Conservation (phyloP, 805 yeast genomes). For the Brettanomyces anomalus region DNA sequence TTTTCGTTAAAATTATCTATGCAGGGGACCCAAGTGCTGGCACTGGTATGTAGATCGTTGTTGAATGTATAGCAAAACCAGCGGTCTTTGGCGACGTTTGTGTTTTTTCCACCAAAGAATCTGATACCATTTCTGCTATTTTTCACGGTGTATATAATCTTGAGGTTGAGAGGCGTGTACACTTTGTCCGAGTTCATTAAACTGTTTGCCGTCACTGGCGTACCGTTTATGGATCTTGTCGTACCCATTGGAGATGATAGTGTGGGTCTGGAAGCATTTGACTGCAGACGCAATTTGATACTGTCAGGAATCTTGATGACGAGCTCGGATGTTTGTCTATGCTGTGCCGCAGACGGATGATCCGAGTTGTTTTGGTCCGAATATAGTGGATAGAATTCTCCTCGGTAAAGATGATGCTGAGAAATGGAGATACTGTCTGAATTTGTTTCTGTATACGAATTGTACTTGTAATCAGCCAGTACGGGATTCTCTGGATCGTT, state of each 20-base stretch:
- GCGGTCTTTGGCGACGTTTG: slow-evolving; percentile 33
- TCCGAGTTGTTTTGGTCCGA: slow-evolving; percentile 33
- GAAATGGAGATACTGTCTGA: slow-evolving; percentile 32
- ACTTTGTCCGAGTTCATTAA: slow-evolving; percentile 32
- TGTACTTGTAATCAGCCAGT: slow-evolving; percentile 22
- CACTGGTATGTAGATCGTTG: slow-evolving; percentile 65
- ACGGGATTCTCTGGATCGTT: slow-evolving; percentile 23
- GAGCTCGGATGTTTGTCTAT: slow-evolving; percentile 53
- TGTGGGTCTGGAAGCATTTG: slow-evolving; percentile 21
- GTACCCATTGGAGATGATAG: slow-evolving; percentile 25
- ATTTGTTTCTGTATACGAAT: slow-evolving; percentile 31
- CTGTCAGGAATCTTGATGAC: slow-evolving; percentile 55
- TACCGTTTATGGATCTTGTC: slow-evolving; percentile 25
- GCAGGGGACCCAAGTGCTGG: slow-evolving; percentile 98
- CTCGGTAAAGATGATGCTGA: slow-evolving; percentile 53
- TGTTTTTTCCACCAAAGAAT: slow-evolving; percentile 55
- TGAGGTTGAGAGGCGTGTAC: slow-evolving; percentile 67
- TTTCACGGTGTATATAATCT: slow-evolving; percentile 53
- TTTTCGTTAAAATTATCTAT: slow-evolving; percentile 82
- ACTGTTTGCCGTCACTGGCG: slow-evolving; percentile 20
- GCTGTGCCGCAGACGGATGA: slow-evolving; percentile 19
- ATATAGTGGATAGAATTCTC: slow-evolving; percentile 42
- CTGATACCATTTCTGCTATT: slow-evolving; percentile 68
- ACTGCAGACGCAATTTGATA: slow-evolving; percentile 49
- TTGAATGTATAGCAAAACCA: slow-evolving; percentile 90